Conservation (phyloP, 495 filamentous ascomycete species). For the Penicillium lividum region DNA sequence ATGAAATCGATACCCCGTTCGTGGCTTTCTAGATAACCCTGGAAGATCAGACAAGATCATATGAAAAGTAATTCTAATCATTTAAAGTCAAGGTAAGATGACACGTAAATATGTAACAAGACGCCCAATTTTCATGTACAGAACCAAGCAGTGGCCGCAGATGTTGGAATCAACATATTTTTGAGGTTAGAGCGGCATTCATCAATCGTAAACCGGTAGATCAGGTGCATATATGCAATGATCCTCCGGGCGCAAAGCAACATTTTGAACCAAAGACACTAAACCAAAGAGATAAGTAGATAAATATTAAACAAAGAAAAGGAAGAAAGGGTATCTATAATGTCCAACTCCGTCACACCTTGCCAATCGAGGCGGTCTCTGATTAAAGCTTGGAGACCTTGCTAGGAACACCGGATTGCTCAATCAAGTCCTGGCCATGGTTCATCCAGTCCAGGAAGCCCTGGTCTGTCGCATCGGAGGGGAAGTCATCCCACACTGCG, state of each 20-base stretch:
- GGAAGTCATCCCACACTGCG: conserved; percentile 48
- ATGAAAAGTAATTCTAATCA: conserved; percentile 4
- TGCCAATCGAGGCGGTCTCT: conserved; percentile 3
- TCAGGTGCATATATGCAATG: conserved; percentile 17
- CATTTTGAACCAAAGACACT: neutral
- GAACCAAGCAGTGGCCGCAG: neutral
- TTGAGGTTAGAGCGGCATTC: conserved; percentile 13
- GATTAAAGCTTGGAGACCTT: conserved; percentile 31
- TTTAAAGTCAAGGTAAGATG: neutral
- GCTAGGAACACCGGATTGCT: conserved; percentile 44
- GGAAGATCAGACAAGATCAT: neutral
- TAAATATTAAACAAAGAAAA: conserved; percentile 18
- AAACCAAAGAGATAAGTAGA: conserved; percentile 5
- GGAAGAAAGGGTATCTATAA: conserved; percentile 41
- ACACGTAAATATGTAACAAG: conserved; percentile 4
- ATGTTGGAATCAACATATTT: neutral
- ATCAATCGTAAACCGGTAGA: conserved; percentile 25
- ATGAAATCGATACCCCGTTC: conserved; percentile 34
- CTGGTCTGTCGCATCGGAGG: conserved; percentile 41
- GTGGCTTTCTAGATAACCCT: neutral
- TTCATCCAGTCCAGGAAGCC: conserved; percentile 48
- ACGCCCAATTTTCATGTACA: conserved; percentile 19
- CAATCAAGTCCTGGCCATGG: conserved; percentile 43
- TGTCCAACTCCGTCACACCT: conserved; percentile 30
- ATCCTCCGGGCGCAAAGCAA: conserved; percentile 13